Percentiles rank a stretch among this genome's conserved stretches.
These are phyloP conservation scores for Dothiorella sarmentorum DNA, from an alignment of 2,329 filamentous ascomycete genomes.

Conservation along the genomic window DNA sequence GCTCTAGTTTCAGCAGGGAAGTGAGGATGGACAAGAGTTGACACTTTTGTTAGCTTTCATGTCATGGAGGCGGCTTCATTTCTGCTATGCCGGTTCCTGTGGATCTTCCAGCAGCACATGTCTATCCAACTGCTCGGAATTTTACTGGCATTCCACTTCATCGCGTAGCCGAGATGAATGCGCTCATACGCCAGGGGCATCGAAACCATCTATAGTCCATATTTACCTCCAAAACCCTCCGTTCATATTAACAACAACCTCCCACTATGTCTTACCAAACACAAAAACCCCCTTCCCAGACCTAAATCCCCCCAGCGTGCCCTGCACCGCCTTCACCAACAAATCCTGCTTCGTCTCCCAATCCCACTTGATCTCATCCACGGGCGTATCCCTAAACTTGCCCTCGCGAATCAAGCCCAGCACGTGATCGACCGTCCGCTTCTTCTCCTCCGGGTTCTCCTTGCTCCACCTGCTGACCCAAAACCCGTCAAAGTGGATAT, in stretches of 20 bases:
- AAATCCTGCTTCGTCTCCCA: conserved; percentile 71
- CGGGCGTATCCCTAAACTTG: conserved; percentile 77
- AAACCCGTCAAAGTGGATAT: conserved; percentile 85
- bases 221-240: too few species aligned
- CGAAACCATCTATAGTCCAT: too few species aligned
- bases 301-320: conserved; percentile 78
- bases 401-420: conserved; percentile 70
- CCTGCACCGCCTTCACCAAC: conserved; percentile 72
- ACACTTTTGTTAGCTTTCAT: too few species aligned
- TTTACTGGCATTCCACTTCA: too few species aligned
- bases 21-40: too few species aligned
- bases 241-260: neutral
- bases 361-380: conserved; percentile 78
- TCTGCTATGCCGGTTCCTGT: too few species aligned
- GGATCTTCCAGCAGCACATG: too few species aligned
- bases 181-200: too few species aligned
- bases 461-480: conserved; percentile 93
- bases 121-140: too few species aligned
- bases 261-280: conserved; percentile 53
- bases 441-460: conserved; percentile 67
- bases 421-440: conserved; percentile 79
- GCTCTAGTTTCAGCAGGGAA: too few species aligned
- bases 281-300: conserved; percentile 88
- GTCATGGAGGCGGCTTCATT: too few species aligned
- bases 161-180: too few species aligned